Conservation (phyloP, 164 flowering plant genomes). For the Nymphaea thermarum region DNA sequence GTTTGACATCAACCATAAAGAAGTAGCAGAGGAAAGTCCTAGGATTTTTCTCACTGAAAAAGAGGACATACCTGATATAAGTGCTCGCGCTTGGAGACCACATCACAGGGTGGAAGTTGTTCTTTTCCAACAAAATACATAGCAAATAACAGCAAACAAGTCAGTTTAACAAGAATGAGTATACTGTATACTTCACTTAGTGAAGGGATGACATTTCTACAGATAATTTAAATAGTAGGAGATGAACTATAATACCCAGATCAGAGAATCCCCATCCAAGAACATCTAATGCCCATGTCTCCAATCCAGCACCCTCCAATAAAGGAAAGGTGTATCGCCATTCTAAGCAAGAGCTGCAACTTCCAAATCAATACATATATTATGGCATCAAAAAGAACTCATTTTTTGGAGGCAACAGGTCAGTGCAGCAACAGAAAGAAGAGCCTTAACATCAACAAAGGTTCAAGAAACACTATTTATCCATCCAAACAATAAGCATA, state of each 20-base stretch:
- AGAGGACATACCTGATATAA: slow-evolving; percentile 61
- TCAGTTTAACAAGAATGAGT: too few species aligned
- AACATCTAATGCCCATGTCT: slow-evolving; percentile 87
- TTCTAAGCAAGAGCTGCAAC: slow-evolving; percentile 82
- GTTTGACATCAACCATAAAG: too few species aligned
- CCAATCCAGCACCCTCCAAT: slow-evolving; percentile 88
- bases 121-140: slow-evolving; percentile 21
- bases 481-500: too few species aligned
- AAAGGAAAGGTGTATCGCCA: slow-evolving; percentile 83
- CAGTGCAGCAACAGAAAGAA: too few species aligned
- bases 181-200: too few species aligned
- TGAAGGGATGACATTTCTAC: too few species aligned
- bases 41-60: too few species aligned
- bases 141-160: not conserved
- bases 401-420: too few species aligned
- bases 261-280: slow-evolving; percentile 99
- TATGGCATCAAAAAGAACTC: not conserved
- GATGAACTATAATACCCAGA: slow-evolving; percentile 34
- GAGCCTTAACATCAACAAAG: too few species aligned
- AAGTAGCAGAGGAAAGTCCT: too few species aligned
- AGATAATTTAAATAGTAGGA: too few species aligned
- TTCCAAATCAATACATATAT: not conserved
- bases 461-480: too few species aligned
- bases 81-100: slow-evolving; percentile 74
- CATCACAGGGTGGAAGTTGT: slow-evolving; percentile 63